Conservation (phyloP, 352 stramenopile species). For the Pythium biforme region DNA sequence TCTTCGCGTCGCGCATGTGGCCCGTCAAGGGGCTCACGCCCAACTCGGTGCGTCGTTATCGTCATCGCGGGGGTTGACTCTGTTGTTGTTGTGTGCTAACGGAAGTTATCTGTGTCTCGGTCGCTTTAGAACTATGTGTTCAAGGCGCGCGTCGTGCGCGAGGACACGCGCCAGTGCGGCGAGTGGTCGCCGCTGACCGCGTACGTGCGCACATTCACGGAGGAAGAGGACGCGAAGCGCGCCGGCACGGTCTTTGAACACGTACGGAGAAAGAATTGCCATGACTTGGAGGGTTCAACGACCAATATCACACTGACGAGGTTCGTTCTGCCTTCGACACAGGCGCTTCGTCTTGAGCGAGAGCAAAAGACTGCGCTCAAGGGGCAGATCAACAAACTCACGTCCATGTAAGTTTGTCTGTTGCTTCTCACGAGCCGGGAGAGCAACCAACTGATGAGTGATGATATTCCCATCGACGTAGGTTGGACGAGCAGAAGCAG, state of each 20-base stretch:
- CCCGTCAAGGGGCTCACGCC: conserved; percentile 68
- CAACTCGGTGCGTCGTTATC: conserved; percentile 50
- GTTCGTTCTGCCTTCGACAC: background rate
- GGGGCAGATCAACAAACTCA: conserved; percentile 79
- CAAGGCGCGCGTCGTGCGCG: conserved; percentile 64
- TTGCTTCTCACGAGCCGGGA: background rate
- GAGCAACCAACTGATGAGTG: no score
- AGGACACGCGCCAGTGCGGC: conserved; percentile 57
- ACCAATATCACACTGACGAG: no score
- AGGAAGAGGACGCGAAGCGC: conserved; percentile 86
- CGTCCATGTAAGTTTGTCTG: conserved; percentile 43
- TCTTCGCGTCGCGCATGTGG: conserved; percentile 53
- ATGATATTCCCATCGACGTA: background rate
- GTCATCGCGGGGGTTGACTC: no score
- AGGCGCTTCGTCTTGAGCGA: conserved; percentile 77
- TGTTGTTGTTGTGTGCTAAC: background rate
- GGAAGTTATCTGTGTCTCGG: background rate
- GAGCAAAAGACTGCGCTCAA: conserved; percentile 71
- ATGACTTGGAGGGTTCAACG: no score
- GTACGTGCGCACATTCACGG: conserved; percentile 83
- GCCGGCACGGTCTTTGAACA: conserved; percentile 85
- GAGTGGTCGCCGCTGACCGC: conserved; percentile 74
- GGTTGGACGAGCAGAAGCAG: conserved; percentile 46
- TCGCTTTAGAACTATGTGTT: conserved; percentile 69
- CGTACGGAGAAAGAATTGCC: no score